Percentiles rank a stretch among this genome's conserved stretches.
Evolutionary conservation across 2,329 filamentous ascomycete genomes (phyloP).

Genomic region (Thelonectria rubi): DNA sequence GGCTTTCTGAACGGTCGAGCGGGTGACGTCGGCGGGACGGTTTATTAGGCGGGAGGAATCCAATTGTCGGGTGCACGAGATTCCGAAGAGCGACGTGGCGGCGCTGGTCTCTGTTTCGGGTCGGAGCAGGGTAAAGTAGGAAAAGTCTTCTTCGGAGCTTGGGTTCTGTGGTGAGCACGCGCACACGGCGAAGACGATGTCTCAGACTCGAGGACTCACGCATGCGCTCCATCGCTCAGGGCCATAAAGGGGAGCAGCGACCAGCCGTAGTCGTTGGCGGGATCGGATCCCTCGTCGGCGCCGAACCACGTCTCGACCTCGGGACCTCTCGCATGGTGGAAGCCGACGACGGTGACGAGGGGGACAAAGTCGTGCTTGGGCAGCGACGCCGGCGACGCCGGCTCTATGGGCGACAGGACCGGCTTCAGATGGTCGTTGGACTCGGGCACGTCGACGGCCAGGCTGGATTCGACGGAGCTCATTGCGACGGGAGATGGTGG

Average conservation of each 20-base stretch:
- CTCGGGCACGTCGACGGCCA: slow-evolving; percentile 36
- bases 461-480: slow-evolving; percentile 42
- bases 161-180: slow-evolving; percentile 26
- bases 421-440: slow-evolving; percentile 41
- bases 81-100: slow-evolving; percentile 89
- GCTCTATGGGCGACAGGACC: slow-evolving; percentile 46
- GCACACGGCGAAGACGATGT: too few relatives aligned
- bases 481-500: slow-evolving; percentile 35
- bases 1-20: slow-evolving; percentile 97
- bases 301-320: slow-evolving; percentile 96
- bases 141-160: slow-evolving; percentile 93
- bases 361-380: slow-evolving; percentile 63
- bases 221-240: slow-evolving; percentile 92
- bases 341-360: slow-evolving; percentile 82
- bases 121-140: slow-evolving; percentile 91
- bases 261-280: slow-evolving; percentile 88
- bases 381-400: slow-evolving; percentile 44
- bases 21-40: slow-evolving; percentile 88
- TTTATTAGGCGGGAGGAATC: slow-evolving; percentile 80
- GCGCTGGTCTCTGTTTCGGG: slow-evolving; percentile 63
- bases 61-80: slow-evolving; percentile 92
- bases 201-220: slow-evolving; percentile 68
- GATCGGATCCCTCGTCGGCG: slow-evolving; percentile 76
- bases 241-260: slow-evolving; percentile 94
- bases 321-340: slow-evolving; percentile 86